A percentile compares a stretch with the other conserved stretches of the same genome.
These are phyloP conservation scores for Raddia distichophylla DNA, from an alignment of 176 grass and related monocot genomes.

Conservation along the genomic window DNA sequence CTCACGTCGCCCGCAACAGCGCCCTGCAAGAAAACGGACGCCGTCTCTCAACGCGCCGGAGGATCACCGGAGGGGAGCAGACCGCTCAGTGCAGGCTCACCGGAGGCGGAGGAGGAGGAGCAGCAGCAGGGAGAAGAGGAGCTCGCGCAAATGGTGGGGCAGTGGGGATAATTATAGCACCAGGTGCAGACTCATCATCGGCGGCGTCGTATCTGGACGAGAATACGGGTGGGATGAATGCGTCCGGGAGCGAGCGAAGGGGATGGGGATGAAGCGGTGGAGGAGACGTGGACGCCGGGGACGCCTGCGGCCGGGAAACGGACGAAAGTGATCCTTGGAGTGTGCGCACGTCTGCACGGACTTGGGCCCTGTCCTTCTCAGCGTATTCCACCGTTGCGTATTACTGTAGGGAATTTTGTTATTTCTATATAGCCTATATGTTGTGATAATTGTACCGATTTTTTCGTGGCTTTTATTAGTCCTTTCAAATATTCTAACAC, in stretches of 20 bases:
- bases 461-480: too few species aligned
- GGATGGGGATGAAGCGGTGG: neutral
- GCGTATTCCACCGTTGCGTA: too few species aligned
- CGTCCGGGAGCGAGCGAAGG: neutral
- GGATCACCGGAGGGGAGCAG: neutral
- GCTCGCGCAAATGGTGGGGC: neutral
- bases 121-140: neutral
- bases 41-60: neutral
- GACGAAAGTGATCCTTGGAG: neutral
- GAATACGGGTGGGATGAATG: slow-evolving; percentile 34
- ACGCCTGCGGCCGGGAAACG: neutral
- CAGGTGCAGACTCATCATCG: neutral
- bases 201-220: slow-evolving; percentile 48
- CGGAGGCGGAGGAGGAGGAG: neutral
- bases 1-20: slow-evolving; percentile 35
- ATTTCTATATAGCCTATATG: too few species aligned
- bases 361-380: too few species aligned
- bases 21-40: neutral
- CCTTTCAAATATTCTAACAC: too few species aligned
- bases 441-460: too few species aligned
- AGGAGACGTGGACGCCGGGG: neutral
- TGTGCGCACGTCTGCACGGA: too few species aligned
- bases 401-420: too few species aligned
- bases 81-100: slow-evolving; percentile 14
- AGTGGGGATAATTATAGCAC: slow-evolving; percentile 28